Base-by-base conservation (phyloP, 2,329 filamentous ascomycete genomes). In the Polychaeton citri region DNA sequence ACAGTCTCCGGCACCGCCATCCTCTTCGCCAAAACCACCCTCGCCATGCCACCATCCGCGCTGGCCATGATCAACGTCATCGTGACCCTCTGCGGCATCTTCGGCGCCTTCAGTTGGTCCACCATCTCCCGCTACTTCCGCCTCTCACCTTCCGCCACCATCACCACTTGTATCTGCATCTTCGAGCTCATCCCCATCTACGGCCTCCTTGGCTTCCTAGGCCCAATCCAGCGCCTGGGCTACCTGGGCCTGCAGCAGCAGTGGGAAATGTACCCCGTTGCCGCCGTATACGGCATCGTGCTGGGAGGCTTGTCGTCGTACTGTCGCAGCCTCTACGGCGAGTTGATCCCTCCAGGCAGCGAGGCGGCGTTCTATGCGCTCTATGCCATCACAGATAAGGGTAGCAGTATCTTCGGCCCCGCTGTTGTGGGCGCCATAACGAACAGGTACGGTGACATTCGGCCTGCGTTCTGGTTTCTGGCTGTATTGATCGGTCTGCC, bases 341-440 rank as follows among this genome's bases (percentile, higher is more conserved):
- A 96, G 58, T 69, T 98, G 38, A 93, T 98, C 37, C 90, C 90
- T 2, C 84, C 85, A 0, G 90, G 90, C 3, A 92, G 81, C 19
- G 90, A 98, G 60, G 87, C 90, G 0, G 87, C 88, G 0, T 98
- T 98, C 54, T 98, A 93, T 55, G 87, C 88, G 0, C 68, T 98
- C 2, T 98, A 96, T 54, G 90, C 90, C 21, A 95, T 96, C 44
- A 96, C 90, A 2, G 90, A 98, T 58, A 98, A 98, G 59, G 87
- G 88, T 1, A 90, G 82, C 16, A 92, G 83, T 53, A 69, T 96
- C 2, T 95, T 98, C 58, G 90, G 90, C 0, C 90, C 90, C 0
- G 81, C 85, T 0, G 88, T 98, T 53, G 90, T 98, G 0, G 90
- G 87, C 1, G 76, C 78, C 9, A 94, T 98, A 45, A 94, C 90